Percentiles rank a stretch among this genome's conserved stretches.
Evolutionary conservation across 202 grass and related monocot species (phyloP).

Genomic region (Miscanthus sacchariflorus): DNA sequence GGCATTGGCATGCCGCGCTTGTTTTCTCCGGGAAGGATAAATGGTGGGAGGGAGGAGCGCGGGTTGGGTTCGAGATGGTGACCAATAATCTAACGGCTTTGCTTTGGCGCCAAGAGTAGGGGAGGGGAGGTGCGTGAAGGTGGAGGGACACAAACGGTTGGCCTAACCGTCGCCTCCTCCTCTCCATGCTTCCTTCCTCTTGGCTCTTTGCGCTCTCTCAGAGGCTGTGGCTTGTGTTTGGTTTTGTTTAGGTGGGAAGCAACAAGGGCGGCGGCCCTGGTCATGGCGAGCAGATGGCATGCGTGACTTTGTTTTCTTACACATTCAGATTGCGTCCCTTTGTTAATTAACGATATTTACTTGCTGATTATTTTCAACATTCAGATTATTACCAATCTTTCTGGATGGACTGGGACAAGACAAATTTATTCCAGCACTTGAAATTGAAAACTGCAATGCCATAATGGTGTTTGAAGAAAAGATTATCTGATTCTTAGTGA

Average conservation of each 20-base stretch:
- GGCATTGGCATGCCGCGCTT: constrained; percentile 41
- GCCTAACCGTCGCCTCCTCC: constrained; percentile 50
- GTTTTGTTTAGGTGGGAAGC: constrained; percentile 68
- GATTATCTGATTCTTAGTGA: background rate
- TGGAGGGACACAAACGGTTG: constrained; percentile 53
- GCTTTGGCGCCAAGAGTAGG: constrained; percentile 89
- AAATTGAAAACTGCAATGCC: background rate
- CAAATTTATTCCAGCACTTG: background rate
- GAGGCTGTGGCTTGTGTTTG: constrained; percentile 22
- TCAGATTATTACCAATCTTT: background rate
- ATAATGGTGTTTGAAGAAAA: background rate
- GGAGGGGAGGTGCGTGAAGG: background rate
- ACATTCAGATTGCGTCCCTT: background rate
- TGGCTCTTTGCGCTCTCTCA: constrained; percentile 7
- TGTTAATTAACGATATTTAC: too few relatives aligned
- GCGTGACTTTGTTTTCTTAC: background rate
- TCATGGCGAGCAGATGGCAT: constrained; percentile 14
- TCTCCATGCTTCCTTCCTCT: constrained; percentile 36
- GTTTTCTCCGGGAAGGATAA: constrained; percentile 56
- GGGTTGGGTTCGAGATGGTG: constrained; percentile 83
- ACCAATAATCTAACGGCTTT: constrained; percentile 99
- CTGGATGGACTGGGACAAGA: background rate
- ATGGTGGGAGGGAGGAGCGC: constrained; percentile 41
- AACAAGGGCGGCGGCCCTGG: constrained; percentile 22
- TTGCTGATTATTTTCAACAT: background rate